Base-by-base conservation (phyloP, 176 grass and related monocot genomes). In the Miscanthus lutarioriparius region DNA sequence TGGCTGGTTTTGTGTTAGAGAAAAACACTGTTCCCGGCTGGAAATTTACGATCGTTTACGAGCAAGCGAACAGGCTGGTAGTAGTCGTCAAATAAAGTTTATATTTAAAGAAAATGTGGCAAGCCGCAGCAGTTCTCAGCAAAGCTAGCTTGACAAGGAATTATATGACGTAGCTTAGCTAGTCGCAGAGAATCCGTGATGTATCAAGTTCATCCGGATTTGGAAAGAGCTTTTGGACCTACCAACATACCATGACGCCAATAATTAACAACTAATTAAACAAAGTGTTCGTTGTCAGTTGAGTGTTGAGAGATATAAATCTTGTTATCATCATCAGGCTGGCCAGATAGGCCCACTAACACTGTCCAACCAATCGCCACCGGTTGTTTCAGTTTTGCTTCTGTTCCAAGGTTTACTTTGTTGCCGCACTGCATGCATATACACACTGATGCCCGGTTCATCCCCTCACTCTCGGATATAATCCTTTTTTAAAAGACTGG, bases 331-430 rank as follows among this genome's bases (percentile, higher is more conserved):
- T 58, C 54, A 73, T 40, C 9, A 12, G 59, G 6, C 26, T 17
- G 27, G 33, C 32, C 32, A 33, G 79, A 36, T 39, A 54, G 79
- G 65, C 17, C 65, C 79, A 81, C 64, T 70, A 81, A 81, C 45
- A 67, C 79, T 38, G 64, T 17, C 30, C 64, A 80, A 80, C 64
- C 78, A 80, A 69, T 80, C 78, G 48, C 7, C 43, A 53, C 44
- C 63, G 22, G 67, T 51, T 49, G 64, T 53, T 69, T 48, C 62
- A 6, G 41, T 68, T 68, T 80, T 80, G 64, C 64, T 80, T 80
- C 44, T 80, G 44, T 49, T 69, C 64, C 32, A 80, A 80, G 64
- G 44, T 8, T 80, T n/a, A n/a, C n/a, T 49, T 7, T 35, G 25
- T 67, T 26, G 33, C 20, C 36, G 64, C 26, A 6, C n/a, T 11